Percentiles rank a stretch among this genome's conserved stretches.
Conservation (phyloP, 2,329 filamentous ascomycete genomes). For the Epichloe sp. region DNA sequence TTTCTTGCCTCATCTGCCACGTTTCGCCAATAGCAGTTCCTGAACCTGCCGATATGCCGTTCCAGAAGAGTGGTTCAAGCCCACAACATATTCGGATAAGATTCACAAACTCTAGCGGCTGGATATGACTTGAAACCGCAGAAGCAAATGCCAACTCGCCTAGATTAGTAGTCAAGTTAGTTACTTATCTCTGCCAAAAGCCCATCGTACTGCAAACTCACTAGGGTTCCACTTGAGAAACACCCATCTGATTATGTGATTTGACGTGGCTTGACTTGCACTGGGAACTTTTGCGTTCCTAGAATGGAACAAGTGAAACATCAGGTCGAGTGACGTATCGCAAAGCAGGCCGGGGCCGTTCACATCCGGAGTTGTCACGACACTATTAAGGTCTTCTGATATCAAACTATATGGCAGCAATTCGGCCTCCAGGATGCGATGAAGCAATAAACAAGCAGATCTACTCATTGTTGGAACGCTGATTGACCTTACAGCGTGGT, state of each 20-base stretch:
- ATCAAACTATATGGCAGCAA: conserved; percentile 57
- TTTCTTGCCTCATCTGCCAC: conserved; percentile 30
- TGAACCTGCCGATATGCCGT: conserved; percentile 23
- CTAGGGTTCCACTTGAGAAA: conserved; percentile 72
- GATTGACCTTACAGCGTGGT: conserved; percentile 56
- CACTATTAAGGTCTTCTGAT: conserved; percentile 55
- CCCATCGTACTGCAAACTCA: conserved; percentile 26
- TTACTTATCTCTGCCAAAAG: neutral
- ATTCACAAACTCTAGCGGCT: conserved; percentile 51
- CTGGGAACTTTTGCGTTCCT: conserved; percentile 56
- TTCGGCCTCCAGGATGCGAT: conserved; percentile 49
- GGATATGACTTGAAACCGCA: conserved; percentile 48
- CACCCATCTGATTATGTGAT: conserved; percentile 68
- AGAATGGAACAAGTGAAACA: conserved; percentile 54
- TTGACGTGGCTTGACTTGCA: conserved; percentile 52
- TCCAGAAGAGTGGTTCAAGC: conserved; percentile 18
- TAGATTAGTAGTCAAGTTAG: conserved; percentile 17
- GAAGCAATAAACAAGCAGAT: conserved; percentile 61
- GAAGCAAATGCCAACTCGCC: conserved; percentile 56
- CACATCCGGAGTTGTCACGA: conserved; percentile 65
- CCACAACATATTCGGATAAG: conserved; percentile 61
- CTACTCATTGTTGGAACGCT: conserved; percentile 60
- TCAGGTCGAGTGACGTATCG: conserved; percentile 66
- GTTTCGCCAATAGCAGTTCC: conserved; percentile 36
- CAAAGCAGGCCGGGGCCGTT: conserved; percentile 66